Evolutionary conservation across 2,329 filamentous ascomycete genomes (phyloP).

Genomic region (Trichoderma semiorbis): DNA sequence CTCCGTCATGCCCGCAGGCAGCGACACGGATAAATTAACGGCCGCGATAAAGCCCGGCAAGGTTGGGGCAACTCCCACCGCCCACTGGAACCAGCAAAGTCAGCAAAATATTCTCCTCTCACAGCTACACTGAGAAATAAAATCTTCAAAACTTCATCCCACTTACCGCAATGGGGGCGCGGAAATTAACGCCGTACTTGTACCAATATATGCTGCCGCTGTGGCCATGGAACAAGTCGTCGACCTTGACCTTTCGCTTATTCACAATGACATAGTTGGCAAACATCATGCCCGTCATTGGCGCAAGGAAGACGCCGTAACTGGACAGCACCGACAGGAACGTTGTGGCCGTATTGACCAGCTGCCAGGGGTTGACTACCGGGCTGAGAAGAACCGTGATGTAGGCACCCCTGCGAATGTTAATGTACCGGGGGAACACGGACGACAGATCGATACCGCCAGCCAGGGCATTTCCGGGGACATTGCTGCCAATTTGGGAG

Average conservation of each 20-base stretch:
- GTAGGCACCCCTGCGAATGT: constrained; percentile 38
- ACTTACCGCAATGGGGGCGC: constrained; percentile 36
- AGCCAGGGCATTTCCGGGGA: constrained; percentile 36
- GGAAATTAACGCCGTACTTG: constrained; percentile 38
- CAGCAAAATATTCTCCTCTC: background rate
- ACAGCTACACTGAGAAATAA: background rate
- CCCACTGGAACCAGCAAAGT: constrained; percentile 31
- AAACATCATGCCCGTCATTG: constrained; percentile 40
- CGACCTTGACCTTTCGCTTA: constrained; percentile 34
- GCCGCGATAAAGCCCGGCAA: constrained; percentile 43
- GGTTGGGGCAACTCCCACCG: constrained; percentile 37
- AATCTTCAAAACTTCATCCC: too few species aligned
- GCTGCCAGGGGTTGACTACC: constrained; percentile 38
- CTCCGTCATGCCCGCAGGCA: constrained; percentile 37
- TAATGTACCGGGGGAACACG: constrained; percentile 36
- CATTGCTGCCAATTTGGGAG: constrained; percentile 37
- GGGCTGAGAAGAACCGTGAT: constrained; percentile 35
- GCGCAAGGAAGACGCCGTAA: constrained; percentile 38
- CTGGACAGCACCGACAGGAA: constrained; percentile 37
- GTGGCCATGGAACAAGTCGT: constrained; percentile 34
- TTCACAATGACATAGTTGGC: constrained; percentile 34
- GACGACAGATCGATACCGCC: constrained; percentile 40
- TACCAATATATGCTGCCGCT: constrained; percentile 39
- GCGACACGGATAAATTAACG: constrained; percentile 32
- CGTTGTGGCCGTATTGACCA: constrained; percentile 36